Conservation (phyloP, 2,329 filamentous ascomycete genomes). For the Stachybotrys echinatus region DNA sequence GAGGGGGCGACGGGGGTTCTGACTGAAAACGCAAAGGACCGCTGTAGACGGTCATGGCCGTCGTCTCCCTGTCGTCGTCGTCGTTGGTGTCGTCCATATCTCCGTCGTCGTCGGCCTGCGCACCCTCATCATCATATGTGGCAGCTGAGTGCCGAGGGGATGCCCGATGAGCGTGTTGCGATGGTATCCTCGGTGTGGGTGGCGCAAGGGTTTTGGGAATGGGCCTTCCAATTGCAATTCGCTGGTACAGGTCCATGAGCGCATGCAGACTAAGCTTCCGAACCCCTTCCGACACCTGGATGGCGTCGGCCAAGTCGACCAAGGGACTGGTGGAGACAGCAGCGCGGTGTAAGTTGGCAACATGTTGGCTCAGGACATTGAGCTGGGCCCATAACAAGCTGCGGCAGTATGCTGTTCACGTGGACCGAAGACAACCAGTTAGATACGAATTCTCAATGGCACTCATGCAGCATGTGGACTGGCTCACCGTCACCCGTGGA, state of each 20-base stretch:
- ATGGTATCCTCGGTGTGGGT: conserved; percentile 9
- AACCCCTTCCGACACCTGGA: conserved; percentile 27
- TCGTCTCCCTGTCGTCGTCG: conserved; percentile 15
- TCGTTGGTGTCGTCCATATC: conserved; percentile 1
- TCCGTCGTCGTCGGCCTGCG: background rate
- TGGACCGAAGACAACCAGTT: background rate
- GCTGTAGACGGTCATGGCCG: conserved; percentile 15
- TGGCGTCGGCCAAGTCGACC: conserved; percentile 25
- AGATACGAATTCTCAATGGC: background rate
- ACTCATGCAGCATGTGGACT: background rate
- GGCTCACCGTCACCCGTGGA: conserved; percentile 27
- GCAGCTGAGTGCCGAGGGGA: background rate
- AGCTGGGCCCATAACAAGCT: conserved; percentile 22
- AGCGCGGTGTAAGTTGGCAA: conserved; percentile 17
- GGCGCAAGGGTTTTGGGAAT: conserved; percentile 20
- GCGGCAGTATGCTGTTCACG: conserved; percentile 13
- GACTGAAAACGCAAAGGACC: conserved; percentile 16
- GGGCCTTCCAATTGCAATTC: conserved; percentile 21
- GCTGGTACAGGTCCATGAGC: conserved; percentile 28
- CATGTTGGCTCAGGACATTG: conserved; percentile 13
- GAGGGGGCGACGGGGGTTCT: conserved; percentile 25
- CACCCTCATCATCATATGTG: background rate
- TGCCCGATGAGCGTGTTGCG: background rate
- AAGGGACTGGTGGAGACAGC: conserved; percentile 13
- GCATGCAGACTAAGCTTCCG: conserved; percentile 24